Evolutionary conservation across 1,139 yeast genomes (phyloP), one percentile per base, ranked within the genome.

Genomic region (Scheffersomyces insectosa): DNA sequence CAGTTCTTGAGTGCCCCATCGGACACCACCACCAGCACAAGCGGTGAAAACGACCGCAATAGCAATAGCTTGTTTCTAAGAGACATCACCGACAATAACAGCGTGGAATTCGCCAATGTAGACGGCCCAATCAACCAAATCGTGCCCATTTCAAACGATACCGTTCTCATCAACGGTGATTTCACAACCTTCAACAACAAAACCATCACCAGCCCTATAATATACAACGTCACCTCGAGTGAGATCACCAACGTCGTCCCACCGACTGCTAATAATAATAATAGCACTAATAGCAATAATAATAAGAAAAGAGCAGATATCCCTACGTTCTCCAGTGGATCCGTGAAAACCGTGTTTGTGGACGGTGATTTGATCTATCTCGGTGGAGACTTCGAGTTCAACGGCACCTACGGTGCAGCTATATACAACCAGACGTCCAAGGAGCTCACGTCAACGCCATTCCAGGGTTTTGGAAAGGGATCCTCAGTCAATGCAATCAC

Each of bases 311-410:
- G 62, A 37, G 74, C 68, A 33, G 52, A 54, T 41, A 35, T 50
- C 54, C 52, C 45, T 49, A 51, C 48, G 55, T 55, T 49, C 63
- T 74, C 47, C 48, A 52, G 66, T 33, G 95, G 95, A 1, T 55
- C 70, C 0, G 80, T 86, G 4, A 66, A 65, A 16, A 68, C 88
- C 0, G 70, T 83, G 1, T 75, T 70, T 55, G 55, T 68, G 2
- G 79, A 76, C 46, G 63, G 67, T 28, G 68, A 76, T 13, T 51
- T 78, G 23, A 74, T 90, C 0, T 90, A 88, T 57, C 75, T 88
- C 41, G 99, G 98, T 9, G 99, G 99, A 25, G 72, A 80, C 47
- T 81, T 93, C 54, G 63, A 74, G 12, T 84, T 64, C 56, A 70
- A 79, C 45, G 65, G 72, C 34, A 74, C 86, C 0, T 65, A 76